Conservation (phyloP, 257 asterid species). For the Avicennia marina region DNA sequence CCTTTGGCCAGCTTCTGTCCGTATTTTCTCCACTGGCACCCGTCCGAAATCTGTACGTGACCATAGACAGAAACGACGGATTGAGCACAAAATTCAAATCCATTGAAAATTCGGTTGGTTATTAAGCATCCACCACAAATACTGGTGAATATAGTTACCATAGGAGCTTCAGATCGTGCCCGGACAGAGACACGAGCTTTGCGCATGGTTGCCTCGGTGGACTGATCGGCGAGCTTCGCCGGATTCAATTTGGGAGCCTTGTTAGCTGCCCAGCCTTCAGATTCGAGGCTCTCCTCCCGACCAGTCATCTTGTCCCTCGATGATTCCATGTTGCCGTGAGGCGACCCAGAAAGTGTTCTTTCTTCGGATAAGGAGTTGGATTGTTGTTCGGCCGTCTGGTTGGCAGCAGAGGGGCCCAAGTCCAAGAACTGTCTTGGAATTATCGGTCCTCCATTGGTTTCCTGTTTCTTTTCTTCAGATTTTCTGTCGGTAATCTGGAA, state of each 20-base stretch:
- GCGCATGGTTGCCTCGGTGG: slow-evolving; percentile 74
- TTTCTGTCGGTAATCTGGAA: slow-evolving; percentile 28
- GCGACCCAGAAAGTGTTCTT: slow-evolving; percentile 69
- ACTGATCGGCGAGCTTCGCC: slow-evolving; percentile 40
- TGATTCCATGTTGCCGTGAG: neutral
- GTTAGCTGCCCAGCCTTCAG: slow-evolving; percentile 57
- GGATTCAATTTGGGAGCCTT: neutral
- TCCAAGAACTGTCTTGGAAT: slow-evolving; percentile 69
- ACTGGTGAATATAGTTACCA: slow-evolving; percentile 33
- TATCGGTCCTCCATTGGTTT: neutral
- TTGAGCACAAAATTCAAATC: too few species aligned
- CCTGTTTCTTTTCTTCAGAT: slow-evolving; percentile 18
- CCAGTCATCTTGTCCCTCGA: slow-evolving; percentile 33
- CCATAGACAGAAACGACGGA: neutral
- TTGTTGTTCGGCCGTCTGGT: slow-evolving; percentile 30
- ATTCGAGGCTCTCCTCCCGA: slow-evolving; percentile 77
- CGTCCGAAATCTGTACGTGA: slow-evolving; percentile 63
- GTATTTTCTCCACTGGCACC: slow-evolving; percentile 97
- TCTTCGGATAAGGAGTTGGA: slow-evolving; percentile 72
- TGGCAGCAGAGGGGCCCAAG: slow-evolving; percentile 27
- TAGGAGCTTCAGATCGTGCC: slow-evolving; percentile 96
- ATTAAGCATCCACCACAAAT: too few species aligned
- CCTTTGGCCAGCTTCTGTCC: slow-evolving; percentile 99
- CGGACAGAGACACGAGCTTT: slow-evolving; percentile 98
- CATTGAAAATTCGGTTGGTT: neutral